Base-by-base conservation (phyloP, 2,329 filamentous ascomycete species). In the Pseudocercospora fijiensis region DNA sequence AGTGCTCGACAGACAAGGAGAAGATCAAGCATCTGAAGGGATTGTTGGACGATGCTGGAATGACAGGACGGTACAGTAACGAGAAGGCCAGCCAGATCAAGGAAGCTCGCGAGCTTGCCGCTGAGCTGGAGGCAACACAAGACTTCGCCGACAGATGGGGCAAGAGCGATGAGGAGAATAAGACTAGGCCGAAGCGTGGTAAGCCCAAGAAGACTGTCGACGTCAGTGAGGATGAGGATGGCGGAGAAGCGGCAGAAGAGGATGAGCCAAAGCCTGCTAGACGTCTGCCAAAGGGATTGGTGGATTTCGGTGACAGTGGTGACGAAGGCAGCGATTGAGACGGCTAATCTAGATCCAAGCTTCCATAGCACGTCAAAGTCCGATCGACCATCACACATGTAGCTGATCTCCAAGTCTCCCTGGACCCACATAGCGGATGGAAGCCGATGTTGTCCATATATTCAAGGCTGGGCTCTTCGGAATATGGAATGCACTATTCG, bases 21-120 rank as follows among this genome's bases (percentile, higher is more conserved):
- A 97, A 96, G 81, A 91, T 97, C 66, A 83, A 83, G 58, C 91
- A 97, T 74, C 82, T 99, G 7, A 91, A 87, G 74, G 80, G 80
- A 10, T 89, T 96, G 88, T 83, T 99, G 26, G 83, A 83, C 33
- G 92, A 96, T 28, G 82, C 87, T 4, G 95, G 94, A 33, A 97
- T 98, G 90, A 88, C 87, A 1, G 94, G 93, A 0, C 87, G 94
- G 16, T 97, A 92, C 77, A 96, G 91, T 0, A 85, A 90, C 71
- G 88, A 92, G 47, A 94, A 90, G 72, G 94, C 94, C 0, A 86
- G 84, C 24, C 88, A 91, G 76, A 97, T 98, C 75, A 95, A 92
- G 75, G 94, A 96, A 78, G 83, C 85, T 72, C 84, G 94, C 59
- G 94, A 99, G 78, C 82, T 99, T 37, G 84, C 86, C 72, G 91